Evolutionary conservation across 345 rosid genomes (phyloP).

Genomic region (Pistacia atlantica): DNA sequence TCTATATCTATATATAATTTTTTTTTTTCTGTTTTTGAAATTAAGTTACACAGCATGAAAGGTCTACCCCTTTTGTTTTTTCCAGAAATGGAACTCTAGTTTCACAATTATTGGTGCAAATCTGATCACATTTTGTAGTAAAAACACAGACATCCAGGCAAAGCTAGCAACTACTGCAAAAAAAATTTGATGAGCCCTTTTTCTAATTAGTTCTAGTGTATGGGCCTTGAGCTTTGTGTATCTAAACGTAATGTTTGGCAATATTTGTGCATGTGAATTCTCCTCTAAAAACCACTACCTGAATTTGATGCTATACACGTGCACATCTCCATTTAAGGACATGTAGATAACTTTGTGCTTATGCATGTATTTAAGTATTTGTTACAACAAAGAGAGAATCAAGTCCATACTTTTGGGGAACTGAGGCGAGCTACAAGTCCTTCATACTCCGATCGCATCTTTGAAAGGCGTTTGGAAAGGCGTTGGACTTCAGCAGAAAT

Average conservation of each 20-base stretch:
- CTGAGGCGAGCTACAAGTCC: conserved; percentile 72
- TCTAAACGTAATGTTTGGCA: neutral
- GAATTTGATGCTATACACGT: neutral
- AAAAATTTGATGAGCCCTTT: neutral
- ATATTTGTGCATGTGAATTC: neutral
- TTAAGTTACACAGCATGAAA: neutral
- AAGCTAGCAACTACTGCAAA: neutral
- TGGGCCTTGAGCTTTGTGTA: neutral
- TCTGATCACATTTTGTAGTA: neutral
- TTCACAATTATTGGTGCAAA: neutral
- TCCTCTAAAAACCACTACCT: neutral
- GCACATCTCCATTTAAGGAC: neutral
- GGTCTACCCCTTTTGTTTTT: neutral
- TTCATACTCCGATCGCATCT: conserved; percentile 86
- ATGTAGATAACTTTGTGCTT: neutral
- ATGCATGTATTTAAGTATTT: neutral
- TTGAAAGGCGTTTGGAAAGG: conserved; percentile 82
- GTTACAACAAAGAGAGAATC: neutral
- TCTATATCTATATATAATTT: too few relatives aligned
- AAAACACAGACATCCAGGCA: neutral
- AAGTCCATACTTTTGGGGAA: conserved; percentile 66
- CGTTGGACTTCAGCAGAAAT: conserved; percentile 88
- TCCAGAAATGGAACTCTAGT: neutral
- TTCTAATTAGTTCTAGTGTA: neutral
- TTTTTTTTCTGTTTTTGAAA: too few relatives aligned